phyloP scores from a whole-genome alignment of 2,329 filamentous ascomycete species.

The Madurella fahalii region DNA sequence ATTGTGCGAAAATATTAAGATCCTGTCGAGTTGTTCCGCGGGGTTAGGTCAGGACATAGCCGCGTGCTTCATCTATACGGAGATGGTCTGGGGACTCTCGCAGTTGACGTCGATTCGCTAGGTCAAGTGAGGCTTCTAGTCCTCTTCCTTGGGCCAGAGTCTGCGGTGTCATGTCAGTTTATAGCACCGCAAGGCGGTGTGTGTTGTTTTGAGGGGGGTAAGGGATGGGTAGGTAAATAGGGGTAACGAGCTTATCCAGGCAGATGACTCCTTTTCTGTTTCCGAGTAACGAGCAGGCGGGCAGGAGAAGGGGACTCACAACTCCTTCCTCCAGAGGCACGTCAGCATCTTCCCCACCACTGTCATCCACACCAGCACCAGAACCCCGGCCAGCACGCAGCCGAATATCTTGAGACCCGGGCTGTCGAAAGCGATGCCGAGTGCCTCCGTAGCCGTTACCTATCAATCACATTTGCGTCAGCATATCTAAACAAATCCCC shows the following conservation, averaged over 20 bases:
- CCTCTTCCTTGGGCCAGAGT: constrained; percentile 67
- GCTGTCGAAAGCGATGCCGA: constrained; percentile 59
- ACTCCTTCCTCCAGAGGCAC: constrained; percentile 60
- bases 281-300: no score
- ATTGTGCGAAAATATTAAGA: no score
- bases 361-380: constrained; percentile 64
- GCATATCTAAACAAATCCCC: neutral
- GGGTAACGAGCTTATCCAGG: no score
- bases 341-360: constrained; percentile 68
- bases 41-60: no score
- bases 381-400: constrained; percentile 59
- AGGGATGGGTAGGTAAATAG: no score
- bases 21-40: no score
- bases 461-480: constrained; percentile 11
- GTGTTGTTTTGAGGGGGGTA: no score
- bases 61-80: neutral
- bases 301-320: constrained; percentile 33
- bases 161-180: constrained; percentile 8
- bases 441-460: constrained; percentile 66
- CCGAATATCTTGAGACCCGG: constrained; percentile 62
- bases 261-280: no score
- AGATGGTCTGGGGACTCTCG: neutral
- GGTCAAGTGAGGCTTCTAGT: constrained; percentile 11
- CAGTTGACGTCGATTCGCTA: neutral
- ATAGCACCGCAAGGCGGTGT: no score